phyloP scores from a whole-genome alignment of 2,329 filamentous ascomycete species.

The Nemania diffusa region DNA sequence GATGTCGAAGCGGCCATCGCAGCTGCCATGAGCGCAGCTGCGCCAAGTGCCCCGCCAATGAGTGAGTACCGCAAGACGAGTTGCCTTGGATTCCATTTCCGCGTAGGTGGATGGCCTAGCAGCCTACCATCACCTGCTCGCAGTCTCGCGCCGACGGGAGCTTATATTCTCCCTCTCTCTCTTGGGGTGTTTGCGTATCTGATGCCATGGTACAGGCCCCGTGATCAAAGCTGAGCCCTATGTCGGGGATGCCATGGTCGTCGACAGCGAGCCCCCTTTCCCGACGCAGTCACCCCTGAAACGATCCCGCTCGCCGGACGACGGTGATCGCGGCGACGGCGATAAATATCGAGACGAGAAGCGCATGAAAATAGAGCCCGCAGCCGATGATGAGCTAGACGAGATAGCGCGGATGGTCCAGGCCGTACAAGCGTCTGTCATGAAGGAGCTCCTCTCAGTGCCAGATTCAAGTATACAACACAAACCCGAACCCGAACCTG shows the following conservation, averaged over 20 bases:
- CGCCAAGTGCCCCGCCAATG: constrained; percentile 35
- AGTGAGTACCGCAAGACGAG: constrained; percentile 35
- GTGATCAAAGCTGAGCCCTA: constrained; percentile 47
- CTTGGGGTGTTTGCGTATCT: constrained; percentile 16
- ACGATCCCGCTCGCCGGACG: constrained; percentile 43
- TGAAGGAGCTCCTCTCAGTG: constrained; percentile 42
- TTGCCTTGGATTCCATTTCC: background rate
- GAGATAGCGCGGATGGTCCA: constrained; percentile 48
- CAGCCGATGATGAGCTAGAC: constrained; percentile 31
- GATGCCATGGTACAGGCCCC: constrained; percentile 41
- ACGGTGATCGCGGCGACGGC: constrained; percentile 21
- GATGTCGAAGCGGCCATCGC: constrained; percentile 48
- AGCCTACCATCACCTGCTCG: background rate
- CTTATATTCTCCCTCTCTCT: background rate
- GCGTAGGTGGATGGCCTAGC: background rate
- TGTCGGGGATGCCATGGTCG: constrained; percentile 40
- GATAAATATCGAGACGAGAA: constrained; percentile 45
- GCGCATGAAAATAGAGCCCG: constrained; percentile 45
- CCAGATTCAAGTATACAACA: constrained; percentile 22
- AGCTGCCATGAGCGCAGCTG: constrained; percentile 45
- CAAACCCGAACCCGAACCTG: background rate
- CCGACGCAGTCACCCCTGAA: constrained; percentile 42
- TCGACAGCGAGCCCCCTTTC: constrained; percentile 38
- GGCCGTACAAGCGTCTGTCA: constrained; percentile 46
- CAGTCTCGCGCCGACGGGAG: background rate